Percentiles rank a stretch among this genome's conserved stretches.
Conservation (phyloP, 768 basidiomycete species). For the Suillus subaureus region DNA sequence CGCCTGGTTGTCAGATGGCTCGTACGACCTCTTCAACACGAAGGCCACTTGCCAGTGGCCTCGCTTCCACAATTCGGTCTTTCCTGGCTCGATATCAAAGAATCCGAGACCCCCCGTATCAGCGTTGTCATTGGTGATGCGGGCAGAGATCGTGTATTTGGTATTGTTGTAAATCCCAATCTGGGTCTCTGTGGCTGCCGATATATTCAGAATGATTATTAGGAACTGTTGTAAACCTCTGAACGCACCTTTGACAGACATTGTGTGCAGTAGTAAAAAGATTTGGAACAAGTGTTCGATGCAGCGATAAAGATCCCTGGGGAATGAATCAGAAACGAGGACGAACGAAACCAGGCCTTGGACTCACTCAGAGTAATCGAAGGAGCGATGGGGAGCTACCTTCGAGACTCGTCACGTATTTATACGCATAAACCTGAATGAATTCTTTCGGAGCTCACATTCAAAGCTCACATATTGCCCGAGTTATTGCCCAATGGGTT, state of each 20-base stretch:
- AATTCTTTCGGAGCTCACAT: neutral
- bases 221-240: neutral
- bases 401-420: too few relatives aligned
- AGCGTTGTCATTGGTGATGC: neutral
- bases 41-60: neutral
- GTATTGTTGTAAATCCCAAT: neutral
- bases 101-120: neutral
- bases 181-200: neutral
- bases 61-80: neutral
- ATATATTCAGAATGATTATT: neutral
- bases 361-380: too few relatives aligned
- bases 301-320: neutral
- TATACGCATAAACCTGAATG: neutral
- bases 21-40: too few relatives aligned
- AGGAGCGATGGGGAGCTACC: too few relatives aligned
- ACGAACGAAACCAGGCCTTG: too few relatives aligned
- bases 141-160: neutral
- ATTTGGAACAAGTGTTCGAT: neutral
- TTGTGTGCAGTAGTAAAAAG: neutral
- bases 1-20: neutral
- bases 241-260: neutral
- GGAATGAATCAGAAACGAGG: too few relatives aligned
- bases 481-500: too few relatives aligned
- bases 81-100: too few relatives aligned
- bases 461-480: too few relatives aligned